Percentiles rank a stretch among this genome's conserved stretches.
Evolutionary conservation across 73 alveolate species (phyloP).

Genomic region (Uronychia setigera): DNA sequence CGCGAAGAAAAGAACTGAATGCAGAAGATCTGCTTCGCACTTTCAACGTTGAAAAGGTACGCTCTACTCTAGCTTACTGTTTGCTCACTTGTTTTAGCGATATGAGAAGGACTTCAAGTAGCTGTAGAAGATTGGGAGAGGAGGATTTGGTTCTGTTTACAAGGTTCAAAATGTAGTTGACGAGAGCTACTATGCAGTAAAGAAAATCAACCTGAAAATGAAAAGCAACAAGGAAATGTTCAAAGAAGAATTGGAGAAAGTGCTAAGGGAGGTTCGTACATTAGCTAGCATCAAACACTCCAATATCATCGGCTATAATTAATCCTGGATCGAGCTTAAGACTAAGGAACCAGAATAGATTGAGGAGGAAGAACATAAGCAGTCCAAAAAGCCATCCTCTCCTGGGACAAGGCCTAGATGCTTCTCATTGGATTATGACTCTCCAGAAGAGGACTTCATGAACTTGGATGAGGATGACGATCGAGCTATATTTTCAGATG

Average conservation of each 20-base stretch:
- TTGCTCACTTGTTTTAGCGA: too few relatives aligned
- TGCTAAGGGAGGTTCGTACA: constrained; percentile 35
- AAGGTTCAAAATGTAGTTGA: constrained; percentile 41
- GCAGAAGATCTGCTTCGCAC: background rate
- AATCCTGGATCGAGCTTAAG: constrained; percentile 52
- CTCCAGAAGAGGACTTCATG: background rate
- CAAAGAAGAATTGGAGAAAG: constrained; percentile 8
- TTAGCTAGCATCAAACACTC: constrained; percentile 47
- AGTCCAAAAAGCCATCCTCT: background rate
- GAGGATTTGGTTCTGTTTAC: constrained; percentile 53
- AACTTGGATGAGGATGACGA: background rate
- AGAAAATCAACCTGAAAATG: constrained; percentile 27
- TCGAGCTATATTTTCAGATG: background rate
- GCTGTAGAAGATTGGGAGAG: constrained; percentile 62
- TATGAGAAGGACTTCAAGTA: constrained; percentile 50
- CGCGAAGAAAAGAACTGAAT: background rate
- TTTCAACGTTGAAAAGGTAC: background rate
- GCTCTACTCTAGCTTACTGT: background rate
- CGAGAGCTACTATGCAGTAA: constrained; percentile 45
- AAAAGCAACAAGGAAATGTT: constrained; percentile 13
- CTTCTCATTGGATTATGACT: background rate
- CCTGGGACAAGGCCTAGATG: background rate
- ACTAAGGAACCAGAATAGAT: constrained; percentile 27
- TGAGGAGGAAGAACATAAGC: background rate
- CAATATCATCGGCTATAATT: constrained; percentile 44